Evolutionary conservation across 331 rosid species (phyloP).

Genomic region (Pyrus hybrid): DNA sequence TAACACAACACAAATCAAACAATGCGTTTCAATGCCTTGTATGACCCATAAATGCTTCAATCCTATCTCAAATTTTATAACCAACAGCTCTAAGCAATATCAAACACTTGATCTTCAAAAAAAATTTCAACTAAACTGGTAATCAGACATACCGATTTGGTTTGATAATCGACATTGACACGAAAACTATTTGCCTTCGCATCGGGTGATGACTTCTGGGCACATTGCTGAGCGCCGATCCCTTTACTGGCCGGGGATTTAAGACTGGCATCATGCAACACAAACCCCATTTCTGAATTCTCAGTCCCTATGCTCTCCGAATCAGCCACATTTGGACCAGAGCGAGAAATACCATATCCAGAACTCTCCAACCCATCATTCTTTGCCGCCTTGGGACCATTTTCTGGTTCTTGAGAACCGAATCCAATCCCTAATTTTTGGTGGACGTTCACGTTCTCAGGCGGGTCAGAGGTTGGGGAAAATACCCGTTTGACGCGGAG

Average conservation of each 20-base stretch:
- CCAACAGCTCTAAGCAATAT: not conserved
- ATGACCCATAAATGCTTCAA: not conserved
- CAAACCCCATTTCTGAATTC: constrained; percentile 12
- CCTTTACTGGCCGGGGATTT: not conserved
- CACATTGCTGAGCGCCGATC: not conserved
- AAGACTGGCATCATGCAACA: not conserved
- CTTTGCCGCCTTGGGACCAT: not conserved
- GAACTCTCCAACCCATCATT: not conserved
- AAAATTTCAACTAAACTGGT: not conserved
- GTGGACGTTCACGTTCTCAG: not conserved
- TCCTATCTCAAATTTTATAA: not conserved
- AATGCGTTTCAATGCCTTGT: not conserved
- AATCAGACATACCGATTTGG: constrained; percentile 31
- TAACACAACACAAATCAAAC: not conserved
- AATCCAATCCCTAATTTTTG: not conserved
- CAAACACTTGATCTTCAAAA: not conserved
- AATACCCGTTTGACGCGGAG: constrained; percentile 65
- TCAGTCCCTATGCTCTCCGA: not conserved
- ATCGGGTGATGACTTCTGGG: constrained; percentile 31
- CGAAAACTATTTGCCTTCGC: constrained; percentile 1
- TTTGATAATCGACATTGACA: constrained; percentile 5
- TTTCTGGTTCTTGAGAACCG: not conserved
- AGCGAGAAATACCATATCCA: not conserved
- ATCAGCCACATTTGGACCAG: not conserved
- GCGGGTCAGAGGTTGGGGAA: constrained; percentile 26